These are phyloP conservation scores for Paratinospora sagittata DNA, from an alignment of 164 flowering plant species.

Conservation along the genomic window DNA sequence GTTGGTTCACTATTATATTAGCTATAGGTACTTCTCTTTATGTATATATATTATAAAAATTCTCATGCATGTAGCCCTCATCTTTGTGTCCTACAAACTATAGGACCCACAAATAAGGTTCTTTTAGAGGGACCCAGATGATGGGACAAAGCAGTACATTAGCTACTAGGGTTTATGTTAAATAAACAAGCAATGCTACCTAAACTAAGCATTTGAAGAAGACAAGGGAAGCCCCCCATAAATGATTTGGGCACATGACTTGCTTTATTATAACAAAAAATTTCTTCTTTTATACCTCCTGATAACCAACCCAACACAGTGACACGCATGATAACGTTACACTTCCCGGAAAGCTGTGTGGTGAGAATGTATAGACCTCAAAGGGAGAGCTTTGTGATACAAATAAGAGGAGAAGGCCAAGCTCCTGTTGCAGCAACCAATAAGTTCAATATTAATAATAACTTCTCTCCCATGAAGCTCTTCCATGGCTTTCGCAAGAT, in stretches of 20 bases:
- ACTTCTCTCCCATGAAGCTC: conserved; percentile 58
- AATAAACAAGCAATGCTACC: conserved; percentile 6
- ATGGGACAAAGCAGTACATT: conserved; percentile 1
- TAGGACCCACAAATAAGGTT: not conserved
- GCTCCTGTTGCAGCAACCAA: not conserved
- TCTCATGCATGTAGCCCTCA: not conserved
- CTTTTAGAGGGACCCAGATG: not conserved
- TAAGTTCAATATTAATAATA: conserved; percentile 21
- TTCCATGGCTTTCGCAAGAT: conserved; percentile 58
- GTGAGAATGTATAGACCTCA: conserved; percentile 29
- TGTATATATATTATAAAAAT: not conserved
- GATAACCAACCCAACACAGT: conserved; percentile 18
- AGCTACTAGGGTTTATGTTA: conserved; percentile 9
- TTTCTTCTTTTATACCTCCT: conserved; percentile 12
- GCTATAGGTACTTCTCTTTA: no score
- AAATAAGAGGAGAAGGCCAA: conserved; percentile 24
- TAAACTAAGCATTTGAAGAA: conserved; percentile 16
- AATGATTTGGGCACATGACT: conserved; percentile 73
- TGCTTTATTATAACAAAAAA: conserved; percentile 1
- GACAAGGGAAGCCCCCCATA: conserved; percentile 37
- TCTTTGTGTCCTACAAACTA: conserved; percentile 4
- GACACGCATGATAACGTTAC: conserved; percentile 43
- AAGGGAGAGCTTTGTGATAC: conserved; percentile 38
- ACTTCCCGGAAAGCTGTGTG: conserved; percentile 33
- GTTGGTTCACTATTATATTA: conserved; percentile 9